phyloP scores from a whole-genome alignment of 352 stramenopile genomes.

The Phytophthora crassamura region DNA sequence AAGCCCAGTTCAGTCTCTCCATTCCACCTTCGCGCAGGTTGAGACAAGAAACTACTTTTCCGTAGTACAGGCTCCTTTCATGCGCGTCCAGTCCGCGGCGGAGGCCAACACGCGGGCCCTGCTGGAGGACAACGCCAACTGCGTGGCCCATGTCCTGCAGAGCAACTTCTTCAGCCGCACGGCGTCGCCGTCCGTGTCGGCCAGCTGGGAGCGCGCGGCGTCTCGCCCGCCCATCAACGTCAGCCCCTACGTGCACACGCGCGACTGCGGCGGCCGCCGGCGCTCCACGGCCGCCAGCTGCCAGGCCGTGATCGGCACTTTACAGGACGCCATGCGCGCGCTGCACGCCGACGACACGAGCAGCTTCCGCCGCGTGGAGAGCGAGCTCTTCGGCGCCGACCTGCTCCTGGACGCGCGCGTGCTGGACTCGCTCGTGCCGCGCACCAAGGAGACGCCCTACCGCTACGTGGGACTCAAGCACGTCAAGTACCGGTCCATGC shows the following conservation, averaged over 20 bases:
- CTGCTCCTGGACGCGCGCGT: slow-evolving; percentile 73
- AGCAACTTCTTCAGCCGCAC: slow-evolving; percentile 44
- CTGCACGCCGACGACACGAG: slow-evolving; percentile 59
- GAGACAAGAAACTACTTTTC: not conserved
- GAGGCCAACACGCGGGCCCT: slow-evolving; percentile 32
- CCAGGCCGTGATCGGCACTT: slow-evolving; percentile 59
- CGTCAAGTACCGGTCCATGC: slow-evolving; percentile 71
- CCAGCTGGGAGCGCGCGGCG: slow-evolving; percentile 45
- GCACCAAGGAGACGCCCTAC: slow-evolving; percentile 74
- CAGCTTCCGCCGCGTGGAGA: slow-evolving; percentile 64
- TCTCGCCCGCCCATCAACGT: slow-evolving; percentile 53
- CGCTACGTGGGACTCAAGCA: slow-evolving; percentile 83
- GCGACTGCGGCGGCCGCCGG: slow-evolving; percentile 48
- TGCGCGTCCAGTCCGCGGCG: slow-evolving; percentile 37
- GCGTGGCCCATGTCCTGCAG: slow-evolving; percentile 41
- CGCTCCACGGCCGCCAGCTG: slow-evolving; percentile 62
- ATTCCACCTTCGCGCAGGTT: slow-evolving; percentile 2
- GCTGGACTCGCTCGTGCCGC: slow-evolving; percentile 68
- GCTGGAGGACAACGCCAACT: slow-evolving; percentile 46
- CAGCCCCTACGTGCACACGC: slow-evolving; percentile 51
- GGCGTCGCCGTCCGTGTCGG: slow-evolving; percentile 37
- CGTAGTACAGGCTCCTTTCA: slow-evolving; percentile 6
- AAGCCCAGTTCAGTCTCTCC: too few species aligned
- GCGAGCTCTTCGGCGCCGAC: slow-evolving; percentile 58
- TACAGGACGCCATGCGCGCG: slow-evolving; percentile 66